Base-by-base conservation (phyloP, 164 flowering plant species). In the Vitis rotundifolia region DNA sequence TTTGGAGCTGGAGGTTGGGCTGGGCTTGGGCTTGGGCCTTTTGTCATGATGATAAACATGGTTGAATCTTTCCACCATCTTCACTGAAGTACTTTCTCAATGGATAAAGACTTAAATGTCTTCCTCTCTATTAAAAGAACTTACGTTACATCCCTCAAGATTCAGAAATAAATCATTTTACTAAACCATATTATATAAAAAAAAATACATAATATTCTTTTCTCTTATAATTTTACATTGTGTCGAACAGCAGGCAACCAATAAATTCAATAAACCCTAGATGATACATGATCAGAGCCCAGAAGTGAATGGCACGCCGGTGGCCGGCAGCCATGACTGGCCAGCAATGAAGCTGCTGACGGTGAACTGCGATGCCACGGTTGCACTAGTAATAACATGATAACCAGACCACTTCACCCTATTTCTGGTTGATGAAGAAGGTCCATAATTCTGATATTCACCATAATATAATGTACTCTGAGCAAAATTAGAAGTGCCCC, bases 341-440 rank as follows among this genome's bases (percentile, higher is more conserved):
- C 90, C 93, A 1, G 86, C 85, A 51, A 89, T 81, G n/a, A 89
- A 75, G 28, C 70, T 74, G 2, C 68, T 69, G 8, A 82, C 90
- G 3, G 88, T 84, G 71, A 84, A 89, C 48, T 51, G 53, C 1
- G 81, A 67, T 0, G 85, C 93, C 37, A 14, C 84, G 14, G 14
- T 71, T 0, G 80, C 22, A 58, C 75, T 80, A 1, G 70, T 84
- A 18, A 87, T 82, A 11, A 71, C 73, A 69, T 85, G 85, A 66
- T 68, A 83, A 0, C 93, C 93, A 2, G 55, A 59, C 91, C 93
- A 89, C 16, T 11, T 77, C n/a, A 89, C 91, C 64, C 93, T 76
- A 12, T 16, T 19, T 56, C 29, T 66, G 0, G 87, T 80, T 1
- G 84, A 70, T 14, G 87, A 60, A 5, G 76, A 80, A 11, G 88